Evolutionary conservation across 2,329 filamentous ascomycete genomes (phyloP), one percentile per base, ranked within the genome.

Genomic region (Phialophora macrospora): DNA sequence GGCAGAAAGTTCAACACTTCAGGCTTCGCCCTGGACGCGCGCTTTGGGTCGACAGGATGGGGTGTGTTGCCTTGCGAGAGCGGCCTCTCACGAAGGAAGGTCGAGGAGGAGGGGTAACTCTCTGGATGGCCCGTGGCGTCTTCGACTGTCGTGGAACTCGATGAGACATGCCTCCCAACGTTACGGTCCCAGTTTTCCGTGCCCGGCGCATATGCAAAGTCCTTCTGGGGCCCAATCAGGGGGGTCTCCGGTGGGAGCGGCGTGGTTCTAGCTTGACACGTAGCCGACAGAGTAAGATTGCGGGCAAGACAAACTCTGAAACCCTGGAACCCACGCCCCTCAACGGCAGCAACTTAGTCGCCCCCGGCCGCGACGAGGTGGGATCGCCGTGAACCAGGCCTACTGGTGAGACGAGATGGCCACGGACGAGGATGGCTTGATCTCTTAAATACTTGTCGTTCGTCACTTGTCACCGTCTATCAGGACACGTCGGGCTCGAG

Each of bases 101-200:
- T 60, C 55, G 66, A 60, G 28, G 46, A 63, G 55, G 63, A 65
- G 63, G 62, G 66, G 63, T 64, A 60, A 41, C 56, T 51, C 48
- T 56, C n/a, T n/a, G n/a, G 62, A 46, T 59, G 55, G 55, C 62
- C 62, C 44, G 51, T 60, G 58, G 57, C 17, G 62, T 59, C 62
- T 58, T 62, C 64, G 11, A 41, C 30, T 63, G 62, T 67, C 62
- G 65, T 67, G 65, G 59, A 59, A 48, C 62, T 55, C 49, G 52
- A 60, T 68, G 59, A 68, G 65, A 65, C 59, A 65, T 65, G 66
- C 62, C 63, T 68, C 55, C 62, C 62, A 60, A 62, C 62, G 65
- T 52, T 62, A 57, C 59, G 56, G 65, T 62, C 56, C 60, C 55
- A 51, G 63, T 62, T 63, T 51, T 65, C 38, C 48, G 60, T 44